Evolutionary conservation across 805 yeast species (phyloP).

Genomic region (Sugiyamaella mastotermitis): DNA sequence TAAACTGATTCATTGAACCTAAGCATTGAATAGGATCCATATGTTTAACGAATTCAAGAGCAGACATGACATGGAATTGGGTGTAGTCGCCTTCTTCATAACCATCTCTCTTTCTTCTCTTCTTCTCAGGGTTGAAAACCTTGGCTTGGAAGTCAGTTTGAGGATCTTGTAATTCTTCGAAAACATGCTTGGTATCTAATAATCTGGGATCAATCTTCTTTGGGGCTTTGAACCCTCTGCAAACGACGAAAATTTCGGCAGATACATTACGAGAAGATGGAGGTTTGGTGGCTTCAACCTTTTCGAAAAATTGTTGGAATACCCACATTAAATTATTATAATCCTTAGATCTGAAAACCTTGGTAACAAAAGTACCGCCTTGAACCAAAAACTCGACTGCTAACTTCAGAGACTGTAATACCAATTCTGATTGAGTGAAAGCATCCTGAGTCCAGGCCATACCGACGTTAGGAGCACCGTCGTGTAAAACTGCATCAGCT

Average conservation of each 20-base stretch:
- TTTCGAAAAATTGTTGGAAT: constrained; percentile 89
- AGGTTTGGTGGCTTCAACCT: constrained; percentile 98
- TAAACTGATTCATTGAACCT: constrained; percentile 66
- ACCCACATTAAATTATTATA: constrained; percentile 97
- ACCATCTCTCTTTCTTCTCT: constrained; percentile 88
- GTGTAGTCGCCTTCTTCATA: constrained; percentile 89
- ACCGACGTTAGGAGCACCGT: constrained; percentile 99
- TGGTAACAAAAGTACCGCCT: constrained; percentile 95
- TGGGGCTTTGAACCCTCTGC: constrained; percentile 95
- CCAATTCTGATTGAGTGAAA: constrained; percentile 93
- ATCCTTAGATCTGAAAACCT: constrained; percentile 97
- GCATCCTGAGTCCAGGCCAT: constrained; percentile 99
- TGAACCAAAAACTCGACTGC: constrained; percentile 89
- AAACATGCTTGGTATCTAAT: constrained; percentile 86
- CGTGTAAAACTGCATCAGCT: constrained; percentile 96
- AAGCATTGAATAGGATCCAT: constrained; percentile 80
- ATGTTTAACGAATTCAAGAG: constrained; percentile 73
- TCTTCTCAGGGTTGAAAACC: constrained; percentile 90
- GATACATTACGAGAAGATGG: constrained; percentile 99
- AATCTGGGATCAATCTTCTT: constrained; percentile 89
- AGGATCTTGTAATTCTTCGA: constrained; percentile 73
- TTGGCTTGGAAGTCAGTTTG: constrained; percentile 73
- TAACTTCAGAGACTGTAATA: constrained; percentile 84
- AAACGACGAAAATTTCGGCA: constrained; percentile 97
- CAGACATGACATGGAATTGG: constrained; percentile 61